phyloP scores from a whole-genome alignment of 345 rosid genomes.

The Psidium friedrichsthalianum region DNA sequence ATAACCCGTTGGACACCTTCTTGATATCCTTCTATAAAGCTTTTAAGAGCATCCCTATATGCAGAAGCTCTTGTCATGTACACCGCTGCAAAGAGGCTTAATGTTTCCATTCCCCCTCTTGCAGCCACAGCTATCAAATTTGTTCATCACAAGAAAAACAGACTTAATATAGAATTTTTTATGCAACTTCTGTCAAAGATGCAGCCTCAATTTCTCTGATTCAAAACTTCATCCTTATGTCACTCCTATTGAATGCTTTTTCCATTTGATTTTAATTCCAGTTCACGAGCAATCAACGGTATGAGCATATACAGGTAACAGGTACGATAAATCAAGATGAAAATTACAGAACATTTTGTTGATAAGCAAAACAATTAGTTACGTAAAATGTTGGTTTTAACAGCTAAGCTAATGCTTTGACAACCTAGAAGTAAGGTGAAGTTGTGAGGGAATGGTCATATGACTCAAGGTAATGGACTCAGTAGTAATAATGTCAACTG shows the following conservation, averaged over 20 bases:
- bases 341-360: neutral
- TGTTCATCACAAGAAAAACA: neutral
- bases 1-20: conserved; percentile 66
- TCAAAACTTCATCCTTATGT: neutral
- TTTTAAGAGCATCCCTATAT: conserved; percentile 67
- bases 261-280: neutral
- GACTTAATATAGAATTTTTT: neutral
- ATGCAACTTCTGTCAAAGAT: neutral
- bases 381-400: too few species aligned
- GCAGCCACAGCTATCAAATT: conserved; percentile 67
- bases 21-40: conserved; percentile 68
- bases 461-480: neutral
- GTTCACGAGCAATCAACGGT: neutral
- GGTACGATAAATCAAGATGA: neutral
- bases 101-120: conserved; percentile 86
- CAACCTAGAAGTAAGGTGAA: neutral
- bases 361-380: neutral
- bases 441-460: neutral
- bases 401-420: neutral
- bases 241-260: neutral
- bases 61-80: conserved; percentile 89
- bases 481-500: neutral
- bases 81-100: conserved; percentile 79
- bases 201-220: neutral
- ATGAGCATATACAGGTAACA: neutral